Evolutionary conservation across 2,329 filamentous ascomycete genomes (phyloP), one percentile per base, ranked within the genome.

Genomic region (Aureobasidium mangrovei): DNA sequence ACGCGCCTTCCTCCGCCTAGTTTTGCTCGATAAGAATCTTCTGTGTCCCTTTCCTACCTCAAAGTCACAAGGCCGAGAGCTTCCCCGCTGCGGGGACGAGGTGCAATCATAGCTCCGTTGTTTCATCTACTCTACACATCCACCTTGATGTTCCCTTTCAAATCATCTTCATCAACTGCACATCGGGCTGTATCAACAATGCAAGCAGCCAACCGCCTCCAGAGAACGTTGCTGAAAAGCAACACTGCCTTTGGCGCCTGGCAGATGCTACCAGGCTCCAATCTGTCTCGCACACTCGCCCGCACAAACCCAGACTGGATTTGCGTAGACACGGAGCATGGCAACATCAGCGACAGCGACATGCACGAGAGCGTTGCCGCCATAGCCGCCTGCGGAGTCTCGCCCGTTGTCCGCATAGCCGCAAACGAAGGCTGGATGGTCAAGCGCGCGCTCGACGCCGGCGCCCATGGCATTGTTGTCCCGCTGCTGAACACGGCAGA

Each of bases 381-480:
- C n/a, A 71, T 74, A 41, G 71, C 70, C 35, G 67, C 69, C 27
- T 70, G 70, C 51, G 70, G 70, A 9, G 69, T 74, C 27, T 71
- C 67, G 36, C 72, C 73, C 4, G 59, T 75, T 9, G 72, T 76
- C 24, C 67, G 71, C 49, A 75, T 82, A 40, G 72, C 77, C 10
- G 77, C 77, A 28, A 79, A 79, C 54, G 77, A 82, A 66, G 71
- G 75, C 45, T 82, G 78, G 79, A 80, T 81, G 78, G 77, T 82
- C 56, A 82, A 83, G 63, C 70, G 79, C 48, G 80, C 80, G 8
- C 71, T 83, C 36, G 80, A 83, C 60, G 69, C 77, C 42, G 80
- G 80, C 36, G 79, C 80, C 6, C 79, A 83, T 62, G 80, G 78
- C 32, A 73, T 83, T 35, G 68, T 81, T 29, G 77, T 79, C 4